Conservation (phyloP, 2,329 filamentous ascomycete genomes). For the Septoria petroselini region DNA sequence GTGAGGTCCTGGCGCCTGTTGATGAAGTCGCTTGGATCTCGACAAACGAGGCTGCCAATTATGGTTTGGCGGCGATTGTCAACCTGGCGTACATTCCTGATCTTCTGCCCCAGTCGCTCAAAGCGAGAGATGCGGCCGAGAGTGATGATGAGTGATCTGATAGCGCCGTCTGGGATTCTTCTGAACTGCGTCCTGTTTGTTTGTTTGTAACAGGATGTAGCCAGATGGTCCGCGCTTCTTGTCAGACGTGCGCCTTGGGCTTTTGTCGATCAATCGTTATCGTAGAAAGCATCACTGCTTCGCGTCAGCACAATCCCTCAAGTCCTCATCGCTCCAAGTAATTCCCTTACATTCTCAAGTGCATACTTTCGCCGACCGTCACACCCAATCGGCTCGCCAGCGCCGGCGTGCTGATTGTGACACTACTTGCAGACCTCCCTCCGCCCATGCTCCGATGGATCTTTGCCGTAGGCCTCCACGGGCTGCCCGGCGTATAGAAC, state of each 20-base stretch:
- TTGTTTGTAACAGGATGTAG: too few relatives aligned
- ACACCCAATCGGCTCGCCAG: conserved; percentile 17
- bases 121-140: neutral
- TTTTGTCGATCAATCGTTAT: neutral
- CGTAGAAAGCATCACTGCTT: conserved; percentile 2
- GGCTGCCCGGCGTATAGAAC: conserved; percentile 1
- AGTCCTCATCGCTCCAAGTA: neutral
- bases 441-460: conserved; percentile 4
- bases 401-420: conserved; percentile 11
- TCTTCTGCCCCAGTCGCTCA: conserved; percentile 2
- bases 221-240: too few relatives aligned
- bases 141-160: neutral
- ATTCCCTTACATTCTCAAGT: conserved; percentile 3
- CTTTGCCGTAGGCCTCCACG: conserved; percentile 11
- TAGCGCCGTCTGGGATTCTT: too few relatives aligned
- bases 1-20: conserved; percentile 47
- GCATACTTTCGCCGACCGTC: conserved; percentile 1
- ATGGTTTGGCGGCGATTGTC: conserved; percentile 57
- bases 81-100: conserved; percentile 46
- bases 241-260: too few relatives aligned
- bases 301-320: neutral
- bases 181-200: too few relatives aligned
- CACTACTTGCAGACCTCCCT: neutral
- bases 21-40: conserved; percentile 58
- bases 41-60: conserved; percentile 57